phyloP scores from a whole-genome alignment of 2,329 filamentous ascomycete species.

The Lecanoromycetidae sp. region DNA sequence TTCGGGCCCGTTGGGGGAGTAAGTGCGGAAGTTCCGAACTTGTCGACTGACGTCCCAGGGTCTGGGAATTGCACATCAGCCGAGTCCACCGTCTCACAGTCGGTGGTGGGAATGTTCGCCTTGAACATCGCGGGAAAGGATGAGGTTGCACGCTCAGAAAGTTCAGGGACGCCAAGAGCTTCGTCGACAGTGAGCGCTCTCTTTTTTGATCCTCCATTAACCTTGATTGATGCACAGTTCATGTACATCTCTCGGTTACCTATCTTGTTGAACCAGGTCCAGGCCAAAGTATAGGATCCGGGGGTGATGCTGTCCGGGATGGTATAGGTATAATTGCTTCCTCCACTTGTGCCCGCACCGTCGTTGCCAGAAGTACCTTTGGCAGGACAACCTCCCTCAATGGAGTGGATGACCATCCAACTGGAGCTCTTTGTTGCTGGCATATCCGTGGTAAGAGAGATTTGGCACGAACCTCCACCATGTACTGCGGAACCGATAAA shows the following conservation, averaged over 20 bases:
- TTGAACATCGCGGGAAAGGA: constrained; percentile 63
- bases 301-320: constrained; percentile 60
- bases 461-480: constrained; percentile 84
- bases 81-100: constrained; percentile 43
- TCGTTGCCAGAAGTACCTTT: constrained; percentile 45
- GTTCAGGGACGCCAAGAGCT: constrained; percentile 16
- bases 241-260: constrained; percentile 97
- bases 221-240: constrained; percentile 71
- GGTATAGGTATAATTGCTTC: constrained; percentile 48
- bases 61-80: constrained; percentile 56
- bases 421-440: constrained; percentile 51
- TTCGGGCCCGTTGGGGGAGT: constrained; percentile 25
- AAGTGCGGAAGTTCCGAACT: constrained; percentile 35
- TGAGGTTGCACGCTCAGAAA: constrained; percentile 30
- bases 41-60: constrained; percentile 50
- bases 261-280: constrained; percentile 88
- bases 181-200: constrained; percentile 20
- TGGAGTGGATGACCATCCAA: constrained; percentile 85
- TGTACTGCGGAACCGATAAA: constrained; percentile 68
- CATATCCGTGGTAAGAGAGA: constrained; percentile 70
- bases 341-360: constrained; percentile 36
- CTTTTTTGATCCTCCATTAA: constrained; percentile 44
- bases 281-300: constrained; percentile 71
- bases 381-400: constrained; percentile 62
- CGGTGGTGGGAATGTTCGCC: constrained; percentile 49